Percentiles rank a stretch among this genome's conserved stretches.
Conservation (phyloP, 768 basidiomycete species). For the Hemileccinum impolitum region DNA sequence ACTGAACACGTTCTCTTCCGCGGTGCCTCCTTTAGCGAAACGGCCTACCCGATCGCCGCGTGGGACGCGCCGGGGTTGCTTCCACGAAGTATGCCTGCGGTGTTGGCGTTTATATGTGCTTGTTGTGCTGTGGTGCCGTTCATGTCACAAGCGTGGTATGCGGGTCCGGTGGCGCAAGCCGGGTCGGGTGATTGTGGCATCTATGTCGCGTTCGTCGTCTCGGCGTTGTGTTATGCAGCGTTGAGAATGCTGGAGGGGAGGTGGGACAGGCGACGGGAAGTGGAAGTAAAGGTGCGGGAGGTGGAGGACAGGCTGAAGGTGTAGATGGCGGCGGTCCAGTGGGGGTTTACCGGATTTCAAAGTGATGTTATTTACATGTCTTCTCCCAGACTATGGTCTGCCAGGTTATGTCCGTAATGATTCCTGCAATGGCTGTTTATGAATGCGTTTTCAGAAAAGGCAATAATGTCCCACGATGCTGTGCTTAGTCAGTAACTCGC, state of each 20-base stretch:
- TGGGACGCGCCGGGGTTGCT: constrained; percentile 38
- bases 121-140: constrained; percentile 41
- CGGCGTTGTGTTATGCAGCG: constrained; percentile 29
- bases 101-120: constrained; percentile 39
- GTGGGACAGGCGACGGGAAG: constrained; percentile 5
- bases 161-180: constrained; percentile 43
- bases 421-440: too few species aligned
- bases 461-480: not conserved
- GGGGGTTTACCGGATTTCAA: not conserved
- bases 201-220: constrained; percentile 37
- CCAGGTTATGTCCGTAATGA: too few species aligned
- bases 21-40: constrained; percentile 28
- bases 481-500: not conserved
- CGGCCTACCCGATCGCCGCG: constrained; percentile 33
- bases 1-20: constrained; percentile 46
- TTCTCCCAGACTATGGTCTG: too few species aligned
- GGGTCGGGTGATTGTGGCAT: constrained; percentile 50
- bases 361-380: too few species aligned
- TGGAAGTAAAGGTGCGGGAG: not conserved
- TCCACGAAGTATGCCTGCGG: constrained; percentile 42
- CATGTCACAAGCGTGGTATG: constrained; percentile 54
- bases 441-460: not conserved
- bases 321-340: not conserved
- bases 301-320: constrained; percentile 5
- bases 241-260: constrained; percentile 29